Conservation (phyloP, 495 filamentous ascomycete genomes). For the Penicillium macrosclerotiorum region DNA sequence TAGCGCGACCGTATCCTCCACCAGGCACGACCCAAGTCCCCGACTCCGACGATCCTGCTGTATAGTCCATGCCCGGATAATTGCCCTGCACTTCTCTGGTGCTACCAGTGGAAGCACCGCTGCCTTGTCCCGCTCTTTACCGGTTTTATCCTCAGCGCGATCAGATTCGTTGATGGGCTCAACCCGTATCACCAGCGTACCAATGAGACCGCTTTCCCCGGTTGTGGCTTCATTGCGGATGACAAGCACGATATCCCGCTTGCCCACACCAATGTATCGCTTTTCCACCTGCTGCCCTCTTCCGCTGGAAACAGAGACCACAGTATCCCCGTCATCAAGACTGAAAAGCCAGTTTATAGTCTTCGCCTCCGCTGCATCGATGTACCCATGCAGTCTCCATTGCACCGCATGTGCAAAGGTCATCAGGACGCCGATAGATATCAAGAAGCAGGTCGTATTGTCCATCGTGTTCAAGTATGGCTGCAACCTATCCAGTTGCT, state of each 20-base stretch:
- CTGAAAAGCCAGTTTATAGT: slow-evolving; percentile 43
- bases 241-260: slow-evolving; percentile 42
- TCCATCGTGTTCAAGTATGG: slow-evolving; percentile 38
- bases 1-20: slow-evolving; percentile 62
- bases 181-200: slow-evolving; percentile 47
- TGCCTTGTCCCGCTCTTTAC: no score
- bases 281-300: no score
- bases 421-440: slow-evolving; percentile 45
- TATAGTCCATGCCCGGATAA: slow-evolving; percentile 77
- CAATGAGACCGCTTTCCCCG: slow-evolving; percentile 52
- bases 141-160: no score
- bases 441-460: slow-evolving; percentile 15
- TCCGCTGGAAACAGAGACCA: no score
- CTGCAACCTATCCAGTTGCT: no score
- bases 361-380: slow-evolving; percentile 53
- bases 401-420: slow-evolving; percentile 38
- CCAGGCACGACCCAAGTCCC: slow-evolving; percentile 66
- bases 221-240: slow-evolving; percentile 54
- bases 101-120: not conserved
- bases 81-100: slow-evolving; percentile 8
- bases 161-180: slow-evolving; percentile 5
- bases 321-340: not conserved
- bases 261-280: not conserved
- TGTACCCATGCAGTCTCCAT: slow-evolving; percentile 43
- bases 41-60: slow-evolving; percentile 59